Percentiles rank a stretch among this genome's conserved stretches.
Conservation (phyloP, 1,284 basidiomycete species). For the Moesziomyces sp. region DNA sequence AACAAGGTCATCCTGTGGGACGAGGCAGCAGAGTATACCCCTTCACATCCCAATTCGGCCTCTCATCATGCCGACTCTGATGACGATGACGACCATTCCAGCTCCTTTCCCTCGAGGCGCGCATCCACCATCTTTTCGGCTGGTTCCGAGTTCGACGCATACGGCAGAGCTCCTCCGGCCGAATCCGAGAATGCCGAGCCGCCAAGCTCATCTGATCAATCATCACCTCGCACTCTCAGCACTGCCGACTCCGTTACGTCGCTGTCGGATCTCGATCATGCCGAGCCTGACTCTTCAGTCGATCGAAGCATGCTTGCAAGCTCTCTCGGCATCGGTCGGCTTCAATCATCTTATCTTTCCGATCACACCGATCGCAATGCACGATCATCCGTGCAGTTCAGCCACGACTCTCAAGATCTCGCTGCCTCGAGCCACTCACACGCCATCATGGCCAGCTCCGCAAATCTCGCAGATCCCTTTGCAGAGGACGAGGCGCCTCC, state of each 20-base stretch:
- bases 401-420: background rate
- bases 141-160: slow-evolving; percentile 43
- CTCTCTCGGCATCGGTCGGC: slow-evolving; percentile 41
- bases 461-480: slow-evolving; percentile 50
- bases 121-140: slow-evolving; percentile 58
- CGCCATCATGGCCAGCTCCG: slow-evolving; percentile 49
- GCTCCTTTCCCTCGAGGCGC: slow-evolving; percentile 6
- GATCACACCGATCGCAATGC: background rate
- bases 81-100: slow-evolving; percentile 9
- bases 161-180: slow-evolving; percentile 7
- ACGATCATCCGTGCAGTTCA: background rate
- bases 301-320: slow-evolving; percentile 26
- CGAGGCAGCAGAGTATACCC: slow-evolving; percentile 42
- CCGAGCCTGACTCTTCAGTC: background rate
- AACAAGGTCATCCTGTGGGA: slow-evolving; percentile 65
- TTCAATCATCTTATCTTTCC: slow-evolving; percentile 13
- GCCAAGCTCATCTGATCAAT: background rate
- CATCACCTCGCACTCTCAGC: slow-evolving; percentile 8
- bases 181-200: background rate
- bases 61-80: slow-evolving; percentile 14
- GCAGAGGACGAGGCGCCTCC: slow-evolving; percentile 10
- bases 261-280: slow-evolving; percentile 12
- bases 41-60: background rate
- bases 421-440: slow-evolving; percentile 10
- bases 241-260: slow-evolving; percentile 23